Base-by-base conservation (phyloP, 2,329 filamentous ascomycete genomes). In the Colletotrichum abscissum region DNA sequence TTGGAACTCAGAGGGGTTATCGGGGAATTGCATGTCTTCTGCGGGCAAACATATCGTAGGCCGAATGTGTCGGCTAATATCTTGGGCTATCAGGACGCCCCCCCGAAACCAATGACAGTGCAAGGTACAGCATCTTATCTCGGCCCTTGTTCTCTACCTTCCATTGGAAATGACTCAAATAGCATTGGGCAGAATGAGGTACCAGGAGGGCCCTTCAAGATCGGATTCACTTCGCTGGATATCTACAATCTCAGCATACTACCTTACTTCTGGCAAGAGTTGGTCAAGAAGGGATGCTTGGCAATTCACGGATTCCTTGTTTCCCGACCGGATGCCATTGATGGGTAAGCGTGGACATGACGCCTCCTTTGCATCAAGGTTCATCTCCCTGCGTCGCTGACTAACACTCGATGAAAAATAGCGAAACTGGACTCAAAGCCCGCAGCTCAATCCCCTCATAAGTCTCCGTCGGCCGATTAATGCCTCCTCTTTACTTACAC, bases 41-140 rank as follows among this genome's bases (percentile, higher is more conserved):
- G 35, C 24, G 59, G 14, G 28, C n/a, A 42, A 6, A 55, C 30
- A 49, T 30, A 55, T 5, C 14, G 14, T 46, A 55, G 70, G 42
- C 42, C 42, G 42, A 42, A 60, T 56, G 16, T 35, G 42, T 16
- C 66, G 42, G 54, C 30, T 42, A 42, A 19, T 8, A 26, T 33
- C 26, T 30, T 5, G 22, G 26, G 57, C 59, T 42, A 72, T 55
- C 58, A 49, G 46, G 30, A 42, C 30, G 63, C 30, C n/a, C 55
- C 24, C 24, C 49, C 30, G 30, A 54, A 35, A 28, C 14, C 9
- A 33, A 22, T 8, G 26, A 22, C 35, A 11, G 42, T 73, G 60
- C 66, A 60, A 60, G 60, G 42, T 59, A 26, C 66, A 33, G 26
- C 42, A 57, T 52, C 59, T 69, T 69, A 64, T 73, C 70, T 69